These are phyloP conservation scores for Aspergillus saccharolyticus DNA, from an alignment of 495 filamentous ascomycete species.

Conservation along the genomic window DNA sequence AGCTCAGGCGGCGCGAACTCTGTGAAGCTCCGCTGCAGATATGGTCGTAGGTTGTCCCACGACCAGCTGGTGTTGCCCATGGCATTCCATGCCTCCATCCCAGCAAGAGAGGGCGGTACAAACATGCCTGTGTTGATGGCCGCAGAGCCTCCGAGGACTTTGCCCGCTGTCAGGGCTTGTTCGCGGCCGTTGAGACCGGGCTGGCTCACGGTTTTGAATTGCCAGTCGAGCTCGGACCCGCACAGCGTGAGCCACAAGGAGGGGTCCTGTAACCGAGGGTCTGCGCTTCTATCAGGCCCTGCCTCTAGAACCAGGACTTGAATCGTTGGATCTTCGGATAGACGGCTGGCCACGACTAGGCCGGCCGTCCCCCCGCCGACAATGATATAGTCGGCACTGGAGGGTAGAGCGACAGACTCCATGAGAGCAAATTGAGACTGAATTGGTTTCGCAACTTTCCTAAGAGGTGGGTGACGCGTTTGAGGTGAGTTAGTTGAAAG, in stretches of 20 bases:
- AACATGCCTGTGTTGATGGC: slow-evolving; percentile 27
- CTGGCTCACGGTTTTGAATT: slow-evolving; percentile 46
- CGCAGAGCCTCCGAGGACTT: slow-evolving; percentile 31
- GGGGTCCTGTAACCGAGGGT: slow-evolving; percentile 40
- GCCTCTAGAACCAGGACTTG: slow-evolving; percentile 50
- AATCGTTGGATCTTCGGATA: slow-evolving; percentile 41
- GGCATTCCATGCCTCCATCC: slow-evolving; percentile 49
- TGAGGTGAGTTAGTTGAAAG: no score
- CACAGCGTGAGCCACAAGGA: slow-evolving; percentile 33
- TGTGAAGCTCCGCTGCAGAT: slow-evolving; percentile 24
- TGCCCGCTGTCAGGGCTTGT: slow-evolving; percentile 24
- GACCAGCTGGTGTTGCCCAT: slow-evolving; percentile 52
- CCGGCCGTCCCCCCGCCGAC: slow-evolving; percentile 51
- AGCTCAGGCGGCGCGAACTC: no score
- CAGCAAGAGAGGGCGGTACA: slow-evolving; percentile 30
- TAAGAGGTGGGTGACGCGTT: no score
- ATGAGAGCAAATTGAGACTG: no score
- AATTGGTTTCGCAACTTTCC: no score
- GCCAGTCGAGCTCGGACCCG: slow-evolving; percentile 52
- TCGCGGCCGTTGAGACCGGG: slow-evolving; percentile 29
- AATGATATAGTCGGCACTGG: slow-evolving; percentile 45
- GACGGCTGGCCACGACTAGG: slow-evolving; percentile 48
- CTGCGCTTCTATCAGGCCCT: slow-evolving; percentile 39
- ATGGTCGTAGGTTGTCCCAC: slow-evolving; percentile 45
- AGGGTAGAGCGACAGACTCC: no score